Evolutionary conservation across 2,329 filamentous ascomycete genomes (phyloP).

Genomic region (Colletotrichum higginsianum): DNA sequence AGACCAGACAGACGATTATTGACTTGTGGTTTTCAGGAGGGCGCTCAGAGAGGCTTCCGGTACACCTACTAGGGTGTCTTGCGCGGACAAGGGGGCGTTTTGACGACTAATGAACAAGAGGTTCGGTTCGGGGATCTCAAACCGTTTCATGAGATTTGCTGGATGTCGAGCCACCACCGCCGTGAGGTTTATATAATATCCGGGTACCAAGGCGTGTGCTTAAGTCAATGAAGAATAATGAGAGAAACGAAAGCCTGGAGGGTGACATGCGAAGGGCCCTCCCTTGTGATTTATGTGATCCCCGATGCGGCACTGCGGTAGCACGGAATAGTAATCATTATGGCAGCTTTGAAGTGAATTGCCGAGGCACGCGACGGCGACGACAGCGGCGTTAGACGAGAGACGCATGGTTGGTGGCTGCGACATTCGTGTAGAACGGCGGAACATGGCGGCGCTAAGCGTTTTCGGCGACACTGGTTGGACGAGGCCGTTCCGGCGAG

Average conservation of each 20-base stretch:
- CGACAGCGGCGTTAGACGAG: slow-evolving; percentile 18
- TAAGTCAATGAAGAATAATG: slow-evolving; percentile 1
- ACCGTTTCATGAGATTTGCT: neutral
- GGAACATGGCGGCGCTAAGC: slow-evolving; percentile 9
- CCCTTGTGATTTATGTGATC: slow-evolving; percentile 12
- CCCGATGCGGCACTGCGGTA: neutral
- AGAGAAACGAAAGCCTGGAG: neutral
- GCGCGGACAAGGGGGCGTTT: neutral
- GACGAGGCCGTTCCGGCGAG: slow-evolving; percentile 4
- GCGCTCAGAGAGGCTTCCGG: slow-evolving; percentile 49
- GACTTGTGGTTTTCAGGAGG: slow-evolving; percentile 36
- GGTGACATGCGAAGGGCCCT: neutral
- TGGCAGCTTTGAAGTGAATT: neutral
- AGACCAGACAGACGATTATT: neutral
- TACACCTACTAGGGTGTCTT: slow-evolving; percentile 50
- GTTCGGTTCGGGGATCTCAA: neutral
- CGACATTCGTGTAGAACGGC: slow-evolving; percentile 22
- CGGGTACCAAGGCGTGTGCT: slow-evolving; percentile 2
- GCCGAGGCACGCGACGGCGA: slow-evolving; percentile 28
- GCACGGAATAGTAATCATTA: slow-evolving; percentile 7
- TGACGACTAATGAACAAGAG: slow-evolving; percentile 20
- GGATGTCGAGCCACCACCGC: neutral
- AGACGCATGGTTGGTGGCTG: slow-evolving; percentile 23
- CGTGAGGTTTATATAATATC: slow-evolving; percentile 13
- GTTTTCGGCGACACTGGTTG: slow-evolving; percentile 22